Base-by-base conservation (phyloP, 805 yeast species). In the Jamesozyma spencerorum region DNA sequence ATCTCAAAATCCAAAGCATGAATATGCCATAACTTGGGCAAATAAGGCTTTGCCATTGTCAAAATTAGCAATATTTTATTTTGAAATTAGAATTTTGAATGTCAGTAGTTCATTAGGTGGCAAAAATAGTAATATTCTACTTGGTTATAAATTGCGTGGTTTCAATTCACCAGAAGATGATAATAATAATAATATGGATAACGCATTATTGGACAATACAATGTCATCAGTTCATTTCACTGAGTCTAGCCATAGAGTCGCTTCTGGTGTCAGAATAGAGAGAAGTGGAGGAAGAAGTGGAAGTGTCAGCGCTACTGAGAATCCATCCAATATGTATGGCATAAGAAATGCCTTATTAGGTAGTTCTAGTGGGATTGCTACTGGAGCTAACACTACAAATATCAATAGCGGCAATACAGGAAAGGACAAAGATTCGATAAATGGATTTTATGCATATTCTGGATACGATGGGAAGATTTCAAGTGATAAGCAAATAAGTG, bases 401-500 rank as follows among this genome's bases (percentile, higher is more conserved):
- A 32, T 15, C 5, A 19, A 29, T 17, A 17, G 10, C 5, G 18
- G n/a, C 11, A 20, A 18, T 26, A 5, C 32, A 18, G 20, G 14
- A 10, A 19, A 32, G 5, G 18, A 38, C 1, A 18, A 27, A 8
- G 17, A 29, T 7, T 15, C 28, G 7, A 34, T 38, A 3, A 27
- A 15, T 22, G 57, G 54, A 8, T 46, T 57, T 22, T 55, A 49
- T 39, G 60, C 55, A 11, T 58, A 54, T 31, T 53, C 53, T 33
- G 62, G 63, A 3, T 44, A 42, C 33, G 60, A 58, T 41, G 64
- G 64, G 7, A 46, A 51, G 8, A 50, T 55, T 17, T 48, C 54
- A 7, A 50, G 53, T 13, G 54, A 53, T 2, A 42, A 50, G 5
- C 53, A 51, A 20, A 44, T 41, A 15, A 44, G 46, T 35, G 37